A percentile compares a stretch with the other conserved stretches of the same genome.
Conservation (phyloP, 176 grass and related monocot species). For the Hordeum marinum region DNA sequence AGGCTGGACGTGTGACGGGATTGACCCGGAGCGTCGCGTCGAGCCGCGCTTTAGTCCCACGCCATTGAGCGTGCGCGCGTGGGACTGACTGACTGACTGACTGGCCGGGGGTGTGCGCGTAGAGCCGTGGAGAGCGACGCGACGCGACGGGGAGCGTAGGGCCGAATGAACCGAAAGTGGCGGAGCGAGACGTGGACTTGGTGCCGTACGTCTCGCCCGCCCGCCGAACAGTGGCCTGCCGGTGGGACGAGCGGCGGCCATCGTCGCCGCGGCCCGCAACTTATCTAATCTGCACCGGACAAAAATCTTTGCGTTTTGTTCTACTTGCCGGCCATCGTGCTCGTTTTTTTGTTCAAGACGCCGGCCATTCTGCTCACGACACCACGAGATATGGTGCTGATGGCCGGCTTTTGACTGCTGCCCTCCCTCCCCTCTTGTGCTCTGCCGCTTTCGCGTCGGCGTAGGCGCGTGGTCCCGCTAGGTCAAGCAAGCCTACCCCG, state of each 20-base stretch:
- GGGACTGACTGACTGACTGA: neutral
- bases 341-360: neutral
- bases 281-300: neutral
- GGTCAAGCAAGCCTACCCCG: neutral
- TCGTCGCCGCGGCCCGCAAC: neutral
- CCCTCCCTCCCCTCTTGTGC: neutral
- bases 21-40: neutral
- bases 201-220: neutral
- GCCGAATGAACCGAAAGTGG: constrained; percentile 32
- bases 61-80: neutral
- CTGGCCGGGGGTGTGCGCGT: neutral
- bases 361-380: neutral
- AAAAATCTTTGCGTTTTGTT: neutral
- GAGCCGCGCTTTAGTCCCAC: neutral
- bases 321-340: neutral
- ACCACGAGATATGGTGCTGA: neutral
- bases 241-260: too few species aligned
- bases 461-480: too few species aligned
- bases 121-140: too few species aligned
- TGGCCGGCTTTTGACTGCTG: neutral
- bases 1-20: neutral
- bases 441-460: neutral
- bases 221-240: too few species aligned
- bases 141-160: neutral
- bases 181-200: constrained; percentile 5